A percentile compares a stretch with the other conserved stretches of the same genome.
These are phyloP conservation scores for Friedmanniomyces endolithicus DNA, from an alignment of 495 filamentous ascomycete genomes.

Conservation along the genomic window DNA sequence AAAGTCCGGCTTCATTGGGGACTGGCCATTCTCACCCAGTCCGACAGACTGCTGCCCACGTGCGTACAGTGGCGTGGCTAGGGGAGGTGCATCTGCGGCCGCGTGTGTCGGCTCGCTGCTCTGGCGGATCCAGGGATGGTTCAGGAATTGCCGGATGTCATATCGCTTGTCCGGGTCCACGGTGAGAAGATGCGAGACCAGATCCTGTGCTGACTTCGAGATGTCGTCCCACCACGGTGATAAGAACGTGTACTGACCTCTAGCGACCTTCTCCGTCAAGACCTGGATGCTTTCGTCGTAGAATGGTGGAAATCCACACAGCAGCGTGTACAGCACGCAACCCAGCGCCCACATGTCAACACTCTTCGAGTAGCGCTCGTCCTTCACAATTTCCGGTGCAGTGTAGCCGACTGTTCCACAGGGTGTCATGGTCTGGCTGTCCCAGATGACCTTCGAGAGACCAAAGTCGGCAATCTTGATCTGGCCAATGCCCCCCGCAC, in stretches of 20 bases:
- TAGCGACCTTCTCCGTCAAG: constrained; percentile 92
- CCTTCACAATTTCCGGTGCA: constrained; percentile 97
- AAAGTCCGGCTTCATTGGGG: constrained; percentile 33
- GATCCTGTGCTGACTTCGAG: constrained; percentile 84
- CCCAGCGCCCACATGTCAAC: constrained; percentile 99
- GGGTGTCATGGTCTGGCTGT: constrained; percentile 96
- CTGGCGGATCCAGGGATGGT: constrained; percentile 79
- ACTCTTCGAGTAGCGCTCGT: constrained; percentile 95
- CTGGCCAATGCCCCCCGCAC: constrained; percentile 80
- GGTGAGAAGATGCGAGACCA: constrained; percentile 84
- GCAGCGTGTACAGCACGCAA: constrained; percentile 89
- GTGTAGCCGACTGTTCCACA: constrained; percentile 98
- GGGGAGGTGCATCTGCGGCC: constrained; percentile 64
- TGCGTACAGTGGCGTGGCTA: constrained; percentile 51
- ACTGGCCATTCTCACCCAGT: constrained; percentile 4
- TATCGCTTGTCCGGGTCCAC: constrained; percentile 88
- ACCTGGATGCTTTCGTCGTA: constrained; percentile 98
- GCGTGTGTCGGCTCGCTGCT: constrained; percentile 62
- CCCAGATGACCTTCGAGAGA: constrained; percentile 95
- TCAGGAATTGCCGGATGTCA: constrained; percentile 76
- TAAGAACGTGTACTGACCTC: constrained; percentile 93
- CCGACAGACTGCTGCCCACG: constrained; percentile 27
- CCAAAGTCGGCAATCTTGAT: constrained; percentile 99
- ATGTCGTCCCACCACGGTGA: constrained; percentile 99
- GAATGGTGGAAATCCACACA: constrained; percentile 96